These are phyloP conservation scores for Priceomyces fermenticarens DNA, from an alignment of 805 yeast species.

Conservation along the genomic window DNA sequence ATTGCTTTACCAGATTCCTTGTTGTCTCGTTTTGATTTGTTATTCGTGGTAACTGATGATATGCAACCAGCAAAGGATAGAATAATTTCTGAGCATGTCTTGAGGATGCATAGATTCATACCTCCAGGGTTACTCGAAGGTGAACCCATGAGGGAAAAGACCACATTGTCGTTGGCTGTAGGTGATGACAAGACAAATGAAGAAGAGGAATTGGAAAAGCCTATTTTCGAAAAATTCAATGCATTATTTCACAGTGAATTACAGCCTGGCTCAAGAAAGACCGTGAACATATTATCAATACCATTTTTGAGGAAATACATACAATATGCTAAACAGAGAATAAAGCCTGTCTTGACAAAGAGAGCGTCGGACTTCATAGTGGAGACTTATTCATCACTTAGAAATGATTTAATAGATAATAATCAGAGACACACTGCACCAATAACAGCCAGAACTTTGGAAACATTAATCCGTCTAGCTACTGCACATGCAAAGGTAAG, in stretches of 20 bases:
- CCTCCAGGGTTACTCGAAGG: constrained; percentile 91
- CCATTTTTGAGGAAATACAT: constrained; percentile 88
- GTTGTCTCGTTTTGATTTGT: constrained; percentile 91
- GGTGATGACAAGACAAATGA: constrained; percentile 57
- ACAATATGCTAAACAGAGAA: constrained; percentile 88
- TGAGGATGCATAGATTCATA: constrained; percentile 86
- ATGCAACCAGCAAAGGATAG: constrained; percentile 83
- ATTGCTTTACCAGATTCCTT: constrained; percentile 96
- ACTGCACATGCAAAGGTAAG: constrained; percentile 98
- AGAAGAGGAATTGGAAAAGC: constrained; percentile 46
- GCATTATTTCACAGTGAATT: constrained; percentile 83
- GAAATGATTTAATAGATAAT: constrained; percentile 65
- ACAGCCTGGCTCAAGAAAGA: constrained; percentile 17
- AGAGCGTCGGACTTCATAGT: constrained; percentile 81
- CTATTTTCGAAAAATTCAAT: constrained; percentile 81
- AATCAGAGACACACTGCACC: constrained; percentile 84
- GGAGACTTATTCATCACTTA: constrained; percentile 69
- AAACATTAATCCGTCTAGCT: constrained; percentile 88
- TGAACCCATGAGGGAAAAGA: constrained; percentile 82
- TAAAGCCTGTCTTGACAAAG: constrained; percentile 74
- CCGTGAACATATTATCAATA: constrained; percentile 53
- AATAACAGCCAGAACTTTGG: constrained; percentile 96
- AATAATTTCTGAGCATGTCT: constrained; percentile 87
- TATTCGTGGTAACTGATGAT: constrained; percentile 95
- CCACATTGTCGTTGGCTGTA: constrained; percentile 70